These are phyloP conservation scores for Sporobolomyces phaffii DNA, from an alignment of 768 basidiomycete species.

Conservation along the genomic window DNA sequence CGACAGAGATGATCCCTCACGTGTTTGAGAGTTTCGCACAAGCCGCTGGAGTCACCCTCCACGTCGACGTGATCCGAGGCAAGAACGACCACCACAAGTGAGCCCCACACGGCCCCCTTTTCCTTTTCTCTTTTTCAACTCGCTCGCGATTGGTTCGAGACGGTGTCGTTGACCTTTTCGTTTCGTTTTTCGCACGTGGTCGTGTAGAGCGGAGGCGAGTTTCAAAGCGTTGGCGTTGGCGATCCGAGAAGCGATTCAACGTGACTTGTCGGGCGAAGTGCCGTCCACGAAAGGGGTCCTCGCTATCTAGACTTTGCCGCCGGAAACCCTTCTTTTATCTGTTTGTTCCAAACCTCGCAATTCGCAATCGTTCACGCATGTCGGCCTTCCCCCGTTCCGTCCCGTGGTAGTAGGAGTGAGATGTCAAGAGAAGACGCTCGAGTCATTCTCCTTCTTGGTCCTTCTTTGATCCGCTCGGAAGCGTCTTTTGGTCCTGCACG, in stretches of 20 bases:
- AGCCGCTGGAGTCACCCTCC: conserved; percentile 85
- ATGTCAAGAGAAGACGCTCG: too few species aligned
- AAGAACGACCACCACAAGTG: conserved; percentile 98
- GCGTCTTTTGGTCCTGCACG: too few species aligned
- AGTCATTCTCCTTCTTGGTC: too few species aligned
- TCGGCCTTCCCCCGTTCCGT: too few species aligned
- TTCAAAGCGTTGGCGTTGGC: conserved; percentile 97
- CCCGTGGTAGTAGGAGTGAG: too few species aligned
- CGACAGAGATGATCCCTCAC: conserved; percentile 97
- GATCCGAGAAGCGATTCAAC: conserved; percentile 86
- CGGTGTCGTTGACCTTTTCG: too few species aligned
- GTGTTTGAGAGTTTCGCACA: conserved; percentile 97
- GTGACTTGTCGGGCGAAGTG: conserved; percentile 80
- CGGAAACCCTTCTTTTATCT: too few species aligned
- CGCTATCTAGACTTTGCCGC: conserved; percentile 43
- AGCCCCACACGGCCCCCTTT: conserved; percentile 39
- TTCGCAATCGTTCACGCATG: too few species aligned
- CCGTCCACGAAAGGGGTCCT: conserved; percentile 97
- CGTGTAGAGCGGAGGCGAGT: conserved; percentile 72
- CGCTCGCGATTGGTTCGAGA: not conserved
- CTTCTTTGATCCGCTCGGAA: too few species aligned
- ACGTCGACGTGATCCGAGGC: conserved; percentile 87
- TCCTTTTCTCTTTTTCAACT: not conserved
- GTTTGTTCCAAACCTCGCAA: too few species aligned
- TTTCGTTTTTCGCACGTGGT: not conserved